A percentile compares a stretch with the other conserved stretches of the same genome.
Conservation (phyloP, 2,329 filamentous ascomycete genomes). For the Claviceps pazoutovae region DNA sequence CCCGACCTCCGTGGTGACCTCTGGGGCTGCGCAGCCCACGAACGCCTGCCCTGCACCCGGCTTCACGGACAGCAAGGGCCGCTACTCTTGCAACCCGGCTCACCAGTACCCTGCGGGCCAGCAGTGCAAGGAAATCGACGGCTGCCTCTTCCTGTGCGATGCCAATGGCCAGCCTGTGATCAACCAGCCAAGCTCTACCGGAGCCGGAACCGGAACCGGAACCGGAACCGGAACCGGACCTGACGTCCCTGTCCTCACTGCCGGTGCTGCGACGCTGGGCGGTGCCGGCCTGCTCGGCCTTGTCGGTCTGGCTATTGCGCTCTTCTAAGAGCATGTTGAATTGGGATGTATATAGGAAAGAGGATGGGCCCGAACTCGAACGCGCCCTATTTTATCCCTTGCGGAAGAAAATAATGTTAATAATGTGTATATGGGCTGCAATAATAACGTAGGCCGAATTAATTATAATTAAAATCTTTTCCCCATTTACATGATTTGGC, state of each 20-base stretch:
- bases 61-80: constrained; percentile 6
- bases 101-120: constrained; percentile 11
- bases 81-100: constrained; percentile 12
- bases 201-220: no score
- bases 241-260: background rate
- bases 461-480: no score
- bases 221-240: background rate
- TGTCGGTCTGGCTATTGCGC: background rate
- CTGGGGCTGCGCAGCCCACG: background rate
- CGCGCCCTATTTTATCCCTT: no score
- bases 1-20: background rate
- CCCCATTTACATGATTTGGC: no score
- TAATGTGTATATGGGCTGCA: no score
- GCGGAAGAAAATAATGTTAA: no score
- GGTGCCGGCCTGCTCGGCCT: background rate
- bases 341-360: background rate
- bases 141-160: constrained; percentile 7
- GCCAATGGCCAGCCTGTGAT: constrained; percentile 2
- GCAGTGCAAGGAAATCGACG: constrained; percentile 8
- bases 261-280: background rate
- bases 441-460: no score
- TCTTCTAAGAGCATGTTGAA: background rate
- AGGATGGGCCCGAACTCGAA: no score
- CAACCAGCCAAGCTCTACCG: no score
- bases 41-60: background rate